Percentiles rank a stretch among this genome's conserved stretches.
These are phyloP conservation scores for Pholiota microspora DNA, from an alignment of 768 basidiomycete genomes.

Conservation along the genomic window DNA sequence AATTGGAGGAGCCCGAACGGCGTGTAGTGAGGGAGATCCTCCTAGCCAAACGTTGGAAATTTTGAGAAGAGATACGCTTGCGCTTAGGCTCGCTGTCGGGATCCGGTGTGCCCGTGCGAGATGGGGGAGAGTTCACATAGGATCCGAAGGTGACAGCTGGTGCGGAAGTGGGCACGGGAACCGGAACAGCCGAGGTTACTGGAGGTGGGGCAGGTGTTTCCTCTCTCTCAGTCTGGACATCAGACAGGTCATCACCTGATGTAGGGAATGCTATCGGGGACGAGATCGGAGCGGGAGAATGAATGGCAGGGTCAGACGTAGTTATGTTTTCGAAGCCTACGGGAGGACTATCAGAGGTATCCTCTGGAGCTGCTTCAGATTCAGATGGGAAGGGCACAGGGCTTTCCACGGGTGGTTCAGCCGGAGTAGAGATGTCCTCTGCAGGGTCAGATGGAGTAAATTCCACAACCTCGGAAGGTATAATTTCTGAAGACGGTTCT, in stretches of 20 bases:
- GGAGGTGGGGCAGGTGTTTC: conserved; percentile 3
- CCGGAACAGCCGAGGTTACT: background rate
- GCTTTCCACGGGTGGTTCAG: background rate
- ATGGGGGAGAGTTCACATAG: conserved; percentile 55
- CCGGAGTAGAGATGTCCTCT: conserved; percentile 2
- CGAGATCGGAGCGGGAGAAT: conserved; percentile 7
- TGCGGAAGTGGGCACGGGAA: conserved; percentile 28
- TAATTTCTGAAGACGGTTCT: background rate
- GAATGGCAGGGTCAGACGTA: background rate
- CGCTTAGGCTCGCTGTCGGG: conserved; percentile 74
- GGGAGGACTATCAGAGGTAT: background rate
- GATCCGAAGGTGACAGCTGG: conserved; percentile 67
- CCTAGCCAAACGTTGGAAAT: conserved; percentile 79
- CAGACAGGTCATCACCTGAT: conserved; percentile 11
- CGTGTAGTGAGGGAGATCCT: conserved; percentile 66
- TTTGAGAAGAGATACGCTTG: conserved; percentile 80
- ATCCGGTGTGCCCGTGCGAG: conserved; percentile 71
- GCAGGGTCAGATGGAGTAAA: background rate
- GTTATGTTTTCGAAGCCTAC: background rate
- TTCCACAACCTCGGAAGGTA: background rate
- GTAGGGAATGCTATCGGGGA: conserved; percentile 16
- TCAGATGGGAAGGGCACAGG: background rate
- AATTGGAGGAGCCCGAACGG: conserved; percentile 51
- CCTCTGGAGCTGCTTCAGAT: background rate
- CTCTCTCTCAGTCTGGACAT: conserved; percentile 3